Evolutionary conservation across 306 rosid species (phyloP), one percentile per base, ranked within the genome.

Genomic region (Oxytropis ochrocephala): DNA sequence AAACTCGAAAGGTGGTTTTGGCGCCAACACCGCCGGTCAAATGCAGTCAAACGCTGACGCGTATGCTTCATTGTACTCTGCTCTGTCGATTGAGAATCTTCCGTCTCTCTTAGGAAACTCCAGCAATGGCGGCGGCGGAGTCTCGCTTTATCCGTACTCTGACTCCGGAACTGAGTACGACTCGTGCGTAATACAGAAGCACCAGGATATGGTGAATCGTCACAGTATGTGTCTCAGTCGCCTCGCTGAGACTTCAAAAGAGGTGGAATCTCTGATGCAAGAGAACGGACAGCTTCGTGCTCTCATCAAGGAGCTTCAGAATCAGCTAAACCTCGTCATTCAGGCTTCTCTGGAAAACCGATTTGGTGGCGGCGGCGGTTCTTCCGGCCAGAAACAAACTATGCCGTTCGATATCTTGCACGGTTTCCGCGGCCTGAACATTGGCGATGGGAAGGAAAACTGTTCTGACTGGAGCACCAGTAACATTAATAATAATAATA

Each of bases 191-290:
- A 70, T 88, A 12, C 93, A 90, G 75, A 89, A 86, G 36, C 96
- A 86, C 73, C 98, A 93, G 75, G 98, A 93, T 46, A 83, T 90
- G 94, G 87, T 93, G 65, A 93, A 93, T 78, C 89, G 97, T 8
- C 91, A 86, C 19, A 88, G 81, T 59, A 86, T 90, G 85, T 88
- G 86, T 69, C 91, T 93, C 62, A 77, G 62, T 71, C 93, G 82
- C 36, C 90, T 93, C 18, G 88, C 83, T 12, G 93, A 84, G 42
- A 80, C 83, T 42, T 76, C 84, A 47, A 85, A 79, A 61, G 96
- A 93, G 77, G 88, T 87, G 3, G 89, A 87, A 35, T 78, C 85
- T 72, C 96, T 93, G 72, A 81, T 82, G 11, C 84, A 61, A 33
- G 96, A 93, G 84, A 93, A 93, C 70, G 72, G 50, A 38, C 88